Percentiles rank a stretch among this genome's conserved stretches.
Conservation (phyloP, 305 asterid genomes). For the Solanum aculeatissimum region DNA sequence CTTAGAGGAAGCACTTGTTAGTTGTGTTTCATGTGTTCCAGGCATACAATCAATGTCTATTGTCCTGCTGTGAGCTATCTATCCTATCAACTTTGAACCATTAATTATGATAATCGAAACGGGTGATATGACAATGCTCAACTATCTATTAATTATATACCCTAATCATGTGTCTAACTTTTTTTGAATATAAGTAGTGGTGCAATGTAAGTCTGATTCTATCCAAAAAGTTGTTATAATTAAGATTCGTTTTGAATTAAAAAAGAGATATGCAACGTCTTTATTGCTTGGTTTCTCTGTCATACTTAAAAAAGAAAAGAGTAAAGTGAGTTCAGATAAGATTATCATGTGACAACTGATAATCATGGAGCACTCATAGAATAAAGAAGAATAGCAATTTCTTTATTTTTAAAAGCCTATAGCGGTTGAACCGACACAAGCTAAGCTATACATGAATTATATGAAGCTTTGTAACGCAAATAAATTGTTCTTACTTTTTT, state of each 20-base stretch:
- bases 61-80: background rate
- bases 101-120: background rate
- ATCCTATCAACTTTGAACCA: background rate
- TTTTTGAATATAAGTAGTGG: too few relatives aligned
- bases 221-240: background rate
- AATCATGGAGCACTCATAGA: background rate
- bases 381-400: background rate
- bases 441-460: background rate
- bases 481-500: background rate
- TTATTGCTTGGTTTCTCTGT: background rate
- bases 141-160: too few relatives aligned
- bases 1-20: background rate
- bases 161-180: too few relatives aligned
- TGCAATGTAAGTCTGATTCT: background rate
- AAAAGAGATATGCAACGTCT: background rate
- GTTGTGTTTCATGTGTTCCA: background rate
- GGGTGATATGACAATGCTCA: too few relatives aligned
- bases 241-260: background rate
- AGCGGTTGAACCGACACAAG: background rate
- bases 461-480: background rate
- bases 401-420: background rate
- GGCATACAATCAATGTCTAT: background rate
- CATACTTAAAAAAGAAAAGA: background rate
- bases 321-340: background rate
- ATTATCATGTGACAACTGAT: background rate